A percentile compares a stretch with the other conserved stretches of the same genome.
Conservation (phyloP, 2,329 filamentous ascomycete species). For the Hyphodiscus sp. region DNA sequence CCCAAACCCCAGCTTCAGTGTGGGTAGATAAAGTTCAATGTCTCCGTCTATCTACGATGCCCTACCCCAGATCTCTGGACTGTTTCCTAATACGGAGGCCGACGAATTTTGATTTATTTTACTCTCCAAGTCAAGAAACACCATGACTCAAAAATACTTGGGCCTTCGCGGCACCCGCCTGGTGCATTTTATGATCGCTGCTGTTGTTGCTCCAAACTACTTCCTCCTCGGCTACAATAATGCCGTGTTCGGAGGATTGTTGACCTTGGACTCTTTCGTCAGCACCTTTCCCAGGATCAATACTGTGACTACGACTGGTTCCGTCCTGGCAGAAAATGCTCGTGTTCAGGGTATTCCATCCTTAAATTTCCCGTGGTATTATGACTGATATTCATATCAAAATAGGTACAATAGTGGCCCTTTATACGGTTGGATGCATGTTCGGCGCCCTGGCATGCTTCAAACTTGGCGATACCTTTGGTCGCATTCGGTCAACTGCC, state of each 20-base stretch:
- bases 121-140: too few relatives aligned
- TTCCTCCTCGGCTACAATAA: conserved; percentile 36
- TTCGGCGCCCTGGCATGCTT: conserved; percentile 32
- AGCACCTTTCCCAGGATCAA: conserved; percentile 33
- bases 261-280: conserved; percentile 14
- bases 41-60: too few relatives aligned
- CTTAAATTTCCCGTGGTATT: too few relatives aligned
- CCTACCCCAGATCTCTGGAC: too few relatives aligned
- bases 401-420: conserved; percentile 32
- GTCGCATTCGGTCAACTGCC: conserved; percentile 35
- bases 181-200: conserved; percentile 29
- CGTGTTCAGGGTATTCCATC: too few relatives aligned
- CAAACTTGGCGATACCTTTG: conserved; percentile 33
- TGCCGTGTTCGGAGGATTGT: conserved; percentile 31
- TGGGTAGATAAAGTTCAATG: too few relatives aligned
- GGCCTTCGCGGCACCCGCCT: conserved; percentile 5
- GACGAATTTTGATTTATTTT: too few relatives aligned
- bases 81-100: too few relatives aligned
- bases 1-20: too few relatives aligned
- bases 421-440: conserved; percentile 33
- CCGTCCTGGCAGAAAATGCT: conserved; percentile 5
- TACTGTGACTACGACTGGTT: conserved; percentile 29
- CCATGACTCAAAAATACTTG: too few relatives aligned
- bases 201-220: conserved; percentile 38
- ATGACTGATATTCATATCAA: neutral